phyloP scores from a whole-genome alignment of 2,329 filamentous ascomycete species.

The Chaetothyriales sp. region DNA sequence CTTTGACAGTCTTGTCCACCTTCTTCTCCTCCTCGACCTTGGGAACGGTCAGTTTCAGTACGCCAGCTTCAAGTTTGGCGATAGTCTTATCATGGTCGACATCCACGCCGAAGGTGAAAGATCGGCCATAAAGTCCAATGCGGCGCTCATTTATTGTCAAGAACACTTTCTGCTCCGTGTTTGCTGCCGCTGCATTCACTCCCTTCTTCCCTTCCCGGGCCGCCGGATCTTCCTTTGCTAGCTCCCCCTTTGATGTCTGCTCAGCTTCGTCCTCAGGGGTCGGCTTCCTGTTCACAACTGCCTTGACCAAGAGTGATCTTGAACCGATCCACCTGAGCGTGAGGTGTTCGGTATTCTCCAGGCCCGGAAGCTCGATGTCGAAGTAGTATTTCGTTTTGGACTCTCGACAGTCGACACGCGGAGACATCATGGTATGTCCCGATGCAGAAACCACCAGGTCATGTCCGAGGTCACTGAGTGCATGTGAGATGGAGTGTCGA shows the following conservation, averaged over 20 bases:
- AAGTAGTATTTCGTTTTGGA: conserved; percentile 13
- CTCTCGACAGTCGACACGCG: conserved; percentile 7
- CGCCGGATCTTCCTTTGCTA: background rate
- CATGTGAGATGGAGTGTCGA: conserved; percentile 1
- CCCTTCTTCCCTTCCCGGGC: background rate
- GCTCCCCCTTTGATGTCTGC: background rate
- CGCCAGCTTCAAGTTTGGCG: conserved; percentile 15
- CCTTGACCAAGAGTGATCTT: background rate
- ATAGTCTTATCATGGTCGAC: conserved; percentile 14
- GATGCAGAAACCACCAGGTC: background rate
- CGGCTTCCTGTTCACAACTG: background rate
- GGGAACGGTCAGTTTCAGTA: conserved; percentile 13
- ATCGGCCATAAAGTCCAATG: conserved; percentile 13
- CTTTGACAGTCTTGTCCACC: background rate
- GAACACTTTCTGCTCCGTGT: conserved; percentile 7
- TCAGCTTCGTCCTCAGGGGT: background rate
- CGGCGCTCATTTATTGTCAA: conserved; percentile 13
- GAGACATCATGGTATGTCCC: background rate
- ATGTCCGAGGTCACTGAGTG: background rate
- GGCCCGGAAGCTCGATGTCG: conserved; percentile 16
- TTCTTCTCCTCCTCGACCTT: conserved; percentile 10
- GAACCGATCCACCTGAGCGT: conserved; percentile 10
- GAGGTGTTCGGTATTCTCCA: conserved; percentile 12
- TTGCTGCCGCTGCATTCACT: background rate
- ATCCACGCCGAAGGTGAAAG: conserved; percentile 15